Evolutionary conservation across 305 asterid species (phyloP).

Genomic region (Fraxinus paxiana): DNA sequence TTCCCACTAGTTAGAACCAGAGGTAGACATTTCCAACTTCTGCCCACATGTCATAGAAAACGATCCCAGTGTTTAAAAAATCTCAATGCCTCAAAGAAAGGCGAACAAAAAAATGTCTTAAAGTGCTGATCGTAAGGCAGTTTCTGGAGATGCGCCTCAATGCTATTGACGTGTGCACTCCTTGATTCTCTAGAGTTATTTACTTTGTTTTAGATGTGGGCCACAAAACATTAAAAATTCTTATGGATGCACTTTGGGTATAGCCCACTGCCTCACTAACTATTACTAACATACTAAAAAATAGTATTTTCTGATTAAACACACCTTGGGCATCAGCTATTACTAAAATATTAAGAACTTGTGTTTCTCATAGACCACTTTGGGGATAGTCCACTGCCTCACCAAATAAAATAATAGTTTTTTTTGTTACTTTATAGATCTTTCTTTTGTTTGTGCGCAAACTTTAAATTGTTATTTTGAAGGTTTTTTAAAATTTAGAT

Average conservation of each 20-base stretch:
- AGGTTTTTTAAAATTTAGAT: not conserved
- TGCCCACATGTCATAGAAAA: not conserved
- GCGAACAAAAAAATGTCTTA: not conserved
- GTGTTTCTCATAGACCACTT: not conserved
- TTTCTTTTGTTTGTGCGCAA: not conserved
- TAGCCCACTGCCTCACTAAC: not conserved
- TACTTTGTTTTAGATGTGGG: not conserved
- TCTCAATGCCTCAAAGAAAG: not conserved
- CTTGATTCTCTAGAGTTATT: not conserved
- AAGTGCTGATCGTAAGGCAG: not conserved
- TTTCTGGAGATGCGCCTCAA: not conserved
- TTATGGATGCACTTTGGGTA: not conserved
- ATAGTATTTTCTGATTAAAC: not conserved
- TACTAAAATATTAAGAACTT: not conserved
- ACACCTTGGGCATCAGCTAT: not conserved
- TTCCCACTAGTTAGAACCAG: not conserved
- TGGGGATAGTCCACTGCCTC: not conserved
- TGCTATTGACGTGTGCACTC: not conserved
- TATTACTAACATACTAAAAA: not conserved
- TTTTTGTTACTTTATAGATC: not conserved
- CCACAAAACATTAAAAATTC: not conserved
- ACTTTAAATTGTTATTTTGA: not conserved
- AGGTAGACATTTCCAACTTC: not conserved
- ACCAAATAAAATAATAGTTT: not conserved
- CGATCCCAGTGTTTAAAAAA: not conserved